phyloP scores from a whole-genome alignment of 148 eudicot genomes.

The Rhododendron kiyosumense region DNA sequence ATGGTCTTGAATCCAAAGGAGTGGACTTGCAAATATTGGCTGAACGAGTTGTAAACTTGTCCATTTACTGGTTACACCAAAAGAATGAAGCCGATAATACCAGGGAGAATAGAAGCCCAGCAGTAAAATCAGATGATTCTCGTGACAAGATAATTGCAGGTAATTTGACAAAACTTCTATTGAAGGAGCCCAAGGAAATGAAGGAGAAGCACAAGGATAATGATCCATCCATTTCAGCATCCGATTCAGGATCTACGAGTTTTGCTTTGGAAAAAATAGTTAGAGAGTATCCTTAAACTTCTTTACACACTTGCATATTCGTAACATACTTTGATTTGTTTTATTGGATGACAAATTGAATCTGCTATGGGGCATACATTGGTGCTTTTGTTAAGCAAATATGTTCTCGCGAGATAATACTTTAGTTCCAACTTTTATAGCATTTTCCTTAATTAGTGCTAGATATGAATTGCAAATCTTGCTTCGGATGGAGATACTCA shows the following conservation, averaged over 20 bases:
- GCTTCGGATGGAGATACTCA: slow-evolving; percentile 85
- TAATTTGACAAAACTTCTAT: slow-evolving; percentile 44
- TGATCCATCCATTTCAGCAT: slow-evolving; percentile 16
- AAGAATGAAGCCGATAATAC: slow-evolving; percentile 25
- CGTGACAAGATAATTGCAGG: slow-evolving; percentile 28
- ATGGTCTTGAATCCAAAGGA: slow-evolving; percentile 61
- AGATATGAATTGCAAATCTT: slow-evolving; percentile 89
- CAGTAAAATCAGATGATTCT: slow-evolving; percentile 32
- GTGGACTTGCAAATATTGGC: slow-evolving; percentile 72
- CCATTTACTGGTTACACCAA: slow-evolving; percentile 52
- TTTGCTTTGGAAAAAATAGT: slow-evolving; percentile 33
- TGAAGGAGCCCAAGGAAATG: slow-evolving; percentile 62
- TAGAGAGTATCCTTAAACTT: slow-evolving; percentile 78
- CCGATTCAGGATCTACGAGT: slow-evolving; percentile 13
- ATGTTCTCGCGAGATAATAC: background rate
- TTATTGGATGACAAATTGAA: background rate
- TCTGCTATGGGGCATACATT: background rate
- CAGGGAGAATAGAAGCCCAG: slow-evolving; percentile 26
- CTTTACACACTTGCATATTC: background rate
- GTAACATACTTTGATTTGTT: background rate
- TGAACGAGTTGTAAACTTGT: slow-evolving; percentile 55
- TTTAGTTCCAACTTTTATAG: background rate
- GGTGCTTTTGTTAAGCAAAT: background rate
- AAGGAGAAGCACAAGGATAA: slow-evolving; percentile 36
- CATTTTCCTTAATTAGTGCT: slow-evolving; percentile 39